Base-by-base conservation (phyloP, 2,329 filamentous ascomycete species). In the Drechslerella dactyloides region DNA sequence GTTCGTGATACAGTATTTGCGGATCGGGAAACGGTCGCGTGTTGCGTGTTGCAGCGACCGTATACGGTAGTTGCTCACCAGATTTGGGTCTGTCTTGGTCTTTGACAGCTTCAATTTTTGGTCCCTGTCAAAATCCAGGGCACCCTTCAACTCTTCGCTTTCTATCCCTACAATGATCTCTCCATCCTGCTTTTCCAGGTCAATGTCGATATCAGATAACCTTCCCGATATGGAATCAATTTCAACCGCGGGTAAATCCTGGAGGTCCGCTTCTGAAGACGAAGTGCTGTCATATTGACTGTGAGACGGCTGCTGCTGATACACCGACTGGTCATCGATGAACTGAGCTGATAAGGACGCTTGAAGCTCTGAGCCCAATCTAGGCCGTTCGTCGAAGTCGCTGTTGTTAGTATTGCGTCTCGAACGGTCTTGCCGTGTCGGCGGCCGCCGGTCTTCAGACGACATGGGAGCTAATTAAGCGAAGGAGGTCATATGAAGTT, bases 221-320 rank as follows among this genome's bases (percentile, higher is more conserved):
- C 59, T 70, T 33, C 66, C 66, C 17, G 37, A 64, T 70, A 15
- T 30, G 52, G 66, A 40, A 1, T 8, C 17, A 11, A 46, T 59
- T 69, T 69, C 58, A 35, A 48, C 66, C 66, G 66, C 59, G 66
- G 66, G 46, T 59, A 46, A 70, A 70, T 59, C 54, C 30, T 35
- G 23, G 27, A 6, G 23, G 44, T 24, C 42, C 17, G 35, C 50
- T 2, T 70, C 60, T 33, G 66, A 70, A n/a, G n/a, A n/a, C n/a
- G n/a, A n/a, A n/a, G 15, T 70, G 40, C 55, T 59, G 2, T 37
- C 66, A 46, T 70, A 70, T 19, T 70, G 54, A 46, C 46, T 70
- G 13, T 70, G 59, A 17, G 66, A 55, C 19, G 30, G 17, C 17
- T 59, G 48, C 30, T 60, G 59, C 11, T 70, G 48, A 56, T 70